Evolutionary conservation across 805 yeast species (phyloP), one percentile per base, ranked within the genome.

Genomic region (Lachancea sp.): DNA sequence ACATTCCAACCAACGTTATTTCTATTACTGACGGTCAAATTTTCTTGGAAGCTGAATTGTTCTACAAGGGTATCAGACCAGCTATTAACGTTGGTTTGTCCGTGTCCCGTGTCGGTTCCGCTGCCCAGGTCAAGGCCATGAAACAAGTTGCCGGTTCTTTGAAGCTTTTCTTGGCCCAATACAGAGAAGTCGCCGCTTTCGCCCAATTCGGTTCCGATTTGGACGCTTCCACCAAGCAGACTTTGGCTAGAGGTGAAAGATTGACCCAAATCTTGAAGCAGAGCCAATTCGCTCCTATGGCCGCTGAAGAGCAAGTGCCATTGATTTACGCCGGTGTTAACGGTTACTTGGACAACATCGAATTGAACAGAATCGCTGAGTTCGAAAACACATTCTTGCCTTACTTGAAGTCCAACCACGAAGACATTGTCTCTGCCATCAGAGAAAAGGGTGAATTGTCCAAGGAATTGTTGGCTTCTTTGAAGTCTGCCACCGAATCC

Each of bases 171-270:
- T 86, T 93, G 82, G 99, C 99, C 66, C 99, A 93, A 81, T 93
- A 93, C 86, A 90, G 99, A 88, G 99, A 93, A 84, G 99, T 93
- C 66, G 99, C 99, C 71, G 99, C 99, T 67, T 93, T 93, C 75
- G 99, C 99, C 66, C 99, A 93, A 82, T 93, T 93, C 82, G 99
- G 99, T 84, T 93, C 99, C 62, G 99, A 93, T 77, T 82, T 93
- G 73, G 99, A 93, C 76, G 98, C 99, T 63, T 89, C 97, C 51
- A 93, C 99, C 75, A 93, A 91, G 81, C 97, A 89, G 79, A 93
- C 99, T 68, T 83, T 93, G 73, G 77, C 79, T 66, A 90, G 99
- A 85, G 99, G 99, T 89, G 99, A 93, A 85, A 91, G 99, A 81
- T 85, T 93, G 70, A 93, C 99, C 65, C 98, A 90, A 79, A 79